Percentiles rank a stretch among this genome's conserved stretches.
Evolutionary conservation across 192 early-diverging fungal genomes (phyloP).

Genomic region (Glomus cerebriforme): DNA sequence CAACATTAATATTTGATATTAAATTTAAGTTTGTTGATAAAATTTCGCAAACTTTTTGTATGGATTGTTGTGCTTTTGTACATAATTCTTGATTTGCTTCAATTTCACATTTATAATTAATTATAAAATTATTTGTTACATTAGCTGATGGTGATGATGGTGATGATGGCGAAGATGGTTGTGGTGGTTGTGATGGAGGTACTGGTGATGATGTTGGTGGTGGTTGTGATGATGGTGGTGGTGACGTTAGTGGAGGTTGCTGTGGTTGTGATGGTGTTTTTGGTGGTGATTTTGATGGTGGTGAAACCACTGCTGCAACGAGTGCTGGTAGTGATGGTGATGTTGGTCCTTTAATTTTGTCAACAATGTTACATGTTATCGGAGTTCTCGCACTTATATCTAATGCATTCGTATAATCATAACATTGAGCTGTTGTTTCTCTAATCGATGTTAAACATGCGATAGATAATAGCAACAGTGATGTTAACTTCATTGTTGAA

Average conservation of each 20-base stretch:
- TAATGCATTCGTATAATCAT: background rate
- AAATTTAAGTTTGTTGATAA: background rate
- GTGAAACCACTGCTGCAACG: too few species aligned
- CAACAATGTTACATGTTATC: background rate
- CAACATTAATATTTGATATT: background rate
- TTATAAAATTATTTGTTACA: background rate
- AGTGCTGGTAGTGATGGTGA: too few species aligned
- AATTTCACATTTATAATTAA: background rate
- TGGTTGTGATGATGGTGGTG: too few species aligned
- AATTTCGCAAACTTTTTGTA: background rate
- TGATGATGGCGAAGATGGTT: background rate
- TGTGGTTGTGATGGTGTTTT: too few species aligned
- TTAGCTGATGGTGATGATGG: too few species aligned
- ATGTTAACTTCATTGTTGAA: background rate
- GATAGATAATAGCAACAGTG: background rate
- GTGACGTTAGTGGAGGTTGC: too few species aligned
- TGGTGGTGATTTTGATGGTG: too few species aligned
- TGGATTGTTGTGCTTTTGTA: background rate
- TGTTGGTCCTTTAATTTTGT: background rate
- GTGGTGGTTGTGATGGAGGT: background rate
- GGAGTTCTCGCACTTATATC: background rate
- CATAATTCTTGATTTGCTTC: background rate
- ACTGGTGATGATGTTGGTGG: too few species aligned
- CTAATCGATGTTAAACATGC: background rate
- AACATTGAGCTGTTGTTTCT: background rate